Percentiles rank a stretch among this genome's conserved stretches.
Evolutionary conservation across 1,284 basidiomycete species (phyloP).

Genomic region (Rhodotorula sp.): DNA sequence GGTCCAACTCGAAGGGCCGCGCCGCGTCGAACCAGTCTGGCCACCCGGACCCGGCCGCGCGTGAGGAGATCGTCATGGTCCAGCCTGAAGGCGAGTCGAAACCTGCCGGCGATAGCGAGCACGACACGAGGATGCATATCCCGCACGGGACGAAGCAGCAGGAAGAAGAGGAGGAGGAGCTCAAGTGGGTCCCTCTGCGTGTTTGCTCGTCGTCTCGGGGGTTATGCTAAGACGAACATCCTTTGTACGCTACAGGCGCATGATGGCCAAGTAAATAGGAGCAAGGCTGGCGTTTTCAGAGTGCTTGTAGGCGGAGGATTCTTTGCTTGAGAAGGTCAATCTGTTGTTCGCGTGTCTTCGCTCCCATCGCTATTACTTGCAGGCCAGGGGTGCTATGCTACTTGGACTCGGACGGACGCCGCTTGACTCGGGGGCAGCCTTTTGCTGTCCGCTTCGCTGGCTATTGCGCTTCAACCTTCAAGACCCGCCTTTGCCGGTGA

Average conservation of each 20-base stretch:
- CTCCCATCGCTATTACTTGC: no score
- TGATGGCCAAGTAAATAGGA: constrained; percentile 3
- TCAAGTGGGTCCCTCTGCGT: constrained; percentile 5
- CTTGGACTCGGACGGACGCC: no score
- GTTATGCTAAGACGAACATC: background rate
- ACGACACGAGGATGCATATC: constrained; percentile 12
- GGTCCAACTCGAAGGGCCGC: background rate
- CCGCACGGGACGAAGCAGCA: constrained; percentile 4
- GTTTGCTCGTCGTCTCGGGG: background rate
- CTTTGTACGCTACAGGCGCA: background rate
- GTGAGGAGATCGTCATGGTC: background rate
- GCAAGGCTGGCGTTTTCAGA: no score
- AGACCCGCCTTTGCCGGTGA: no score
- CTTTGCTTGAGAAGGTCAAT: constrained; percentile 2
- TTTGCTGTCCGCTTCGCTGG: no score
- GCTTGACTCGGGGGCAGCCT: no score
- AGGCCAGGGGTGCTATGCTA: no score
- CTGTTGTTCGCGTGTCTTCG: background rate
- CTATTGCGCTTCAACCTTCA: no score
- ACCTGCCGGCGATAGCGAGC: constrained; percentile 1
- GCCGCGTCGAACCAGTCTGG: background rate
- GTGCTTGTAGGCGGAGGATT: background rate
- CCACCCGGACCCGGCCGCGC: background rate
- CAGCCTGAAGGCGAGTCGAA: background rate
- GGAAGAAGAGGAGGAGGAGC: constrained; percentile 13